Base-by-base conservation (phyloP, 176 grass and related monocot genomes). In the Bothriochloa decipiens region DNA sequence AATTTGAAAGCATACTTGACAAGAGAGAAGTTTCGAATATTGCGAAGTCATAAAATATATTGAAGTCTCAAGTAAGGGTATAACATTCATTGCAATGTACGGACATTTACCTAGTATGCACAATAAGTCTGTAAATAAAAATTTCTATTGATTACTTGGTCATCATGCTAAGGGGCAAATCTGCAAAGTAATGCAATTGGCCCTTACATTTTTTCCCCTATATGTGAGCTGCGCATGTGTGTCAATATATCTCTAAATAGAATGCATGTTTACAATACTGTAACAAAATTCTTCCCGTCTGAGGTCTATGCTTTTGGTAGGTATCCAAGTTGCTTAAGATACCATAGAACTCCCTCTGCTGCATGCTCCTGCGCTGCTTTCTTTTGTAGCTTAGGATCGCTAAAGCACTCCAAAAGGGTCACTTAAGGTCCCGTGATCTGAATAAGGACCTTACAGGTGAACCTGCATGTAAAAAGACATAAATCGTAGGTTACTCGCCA, bases 391-490 rank as follows among this genome's bases (percentile, higher is more conserved):
- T 86, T 93, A 16, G 93, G 87, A 55, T 93, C 87, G 29, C 96
- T 88, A 69, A 75, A 68, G 61, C 93, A 92, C 89, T 98, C 91
- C 61, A 98, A 63, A 41, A 29, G 29, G 10, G 55, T 86, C 35
- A 41, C 52, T 36, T 72, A 90, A 70, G 62, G 25, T 67, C 87
- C 93, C 62, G 62, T 82, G n/a, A 83, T 68, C 61, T 87, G 71
- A 39, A 98, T 80, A 79, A 68, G 77, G 79, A 93, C 96, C 85
- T 93, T 95, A 87, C 79, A 95, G 23, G 96, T 95, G 85, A 95
- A 98, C 83, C 96, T 98, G 91, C 61, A 26, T 25, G 10, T 61
- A 61, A 61, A 61, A 61, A 61, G n/a, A 25, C 22, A 61, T 61
- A 61, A 25, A 25, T 25, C 58, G 5, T 23, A 9, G 22, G 8